phyloP scores from a whole-genome alignment of 306 rosid species.

The Prinsepia uniflora region DNA sequence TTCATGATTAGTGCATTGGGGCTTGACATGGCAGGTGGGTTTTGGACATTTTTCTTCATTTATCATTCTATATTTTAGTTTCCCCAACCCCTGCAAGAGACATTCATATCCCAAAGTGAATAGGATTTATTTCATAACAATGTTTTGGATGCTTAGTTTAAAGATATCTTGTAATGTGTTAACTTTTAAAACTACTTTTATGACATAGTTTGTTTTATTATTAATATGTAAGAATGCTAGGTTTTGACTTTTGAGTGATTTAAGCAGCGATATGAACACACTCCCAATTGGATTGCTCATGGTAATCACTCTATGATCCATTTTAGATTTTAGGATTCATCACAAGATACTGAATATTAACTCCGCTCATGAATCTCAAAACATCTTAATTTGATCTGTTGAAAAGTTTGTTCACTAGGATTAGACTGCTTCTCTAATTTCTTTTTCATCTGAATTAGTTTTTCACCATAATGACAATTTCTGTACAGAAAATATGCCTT shows the following conservation, averaged over 20 bases:
- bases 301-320: not conserved
- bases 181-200: not conserved
- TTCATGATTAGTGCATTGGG: slow-evolving; percentile 84
- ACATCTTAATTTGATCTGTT: not conserved
- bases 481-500: not conserved
- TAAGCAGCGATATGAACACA: not conserved
- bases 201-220: not conserved
- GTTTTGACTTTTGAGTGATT: not conserved
- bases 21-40: slow-evolving; percentile 74
- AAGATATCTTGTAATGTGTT: not conserved
- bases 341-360: not conserved
- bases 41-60: slow-evolving; percentile 2
- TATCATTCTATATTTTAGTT: not conserved
- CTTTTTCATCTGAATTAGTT: not conserved
- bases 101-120: not conserved
- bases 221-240: not conserved
- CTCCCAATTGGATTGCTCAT: too few species aligned
- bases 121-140: not conserved
- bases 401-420: not conserved
- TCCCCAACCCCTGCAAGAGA: slow-evolving; percentile 4
- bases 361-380: not conserved
- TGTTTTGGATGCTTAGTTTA: not conserved
- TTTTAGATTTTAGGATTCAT: not conserved
- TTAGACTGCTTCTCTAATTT: not conserved
- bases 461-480: not conserved